Evolutionary conservation across 2,329 filamentous ascomycete species (phyloP).

Genomic region (Colletotrichum agaves): DNA sequence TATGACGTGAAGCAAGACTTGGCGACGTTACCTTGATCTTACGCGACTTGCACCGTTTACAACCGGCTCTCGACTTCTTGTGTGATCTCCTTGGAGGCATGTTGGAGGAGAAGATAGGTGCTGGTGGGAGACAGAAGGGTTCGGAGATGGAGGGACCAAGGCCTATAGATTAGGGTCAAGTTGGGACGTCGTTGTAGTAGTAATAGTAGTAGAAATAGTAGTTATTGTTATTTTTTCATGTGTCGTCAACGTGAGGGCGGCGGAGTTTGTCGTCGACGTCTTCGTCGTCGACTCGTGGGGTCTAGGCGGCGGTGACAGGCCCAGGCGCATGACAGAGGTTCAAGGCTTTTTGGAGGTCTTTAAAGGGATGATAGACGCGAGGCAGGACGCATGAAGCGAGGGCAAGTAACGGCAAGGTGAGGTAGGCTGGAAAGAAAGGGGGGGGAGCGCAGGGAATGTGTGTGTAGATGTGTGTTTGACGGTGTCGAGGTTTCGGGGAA

Average conservation of each 20-base stretch:
- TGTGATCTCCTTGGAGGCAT: conserved; percentile 76
- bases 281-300: conserved; percentile 7
- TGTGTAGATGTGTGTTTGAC: conserved; percentile 8
- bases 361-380: conserved; percentile 7
- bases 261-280: conserved; percentile 18
- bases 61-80: conserved; percentile 76
- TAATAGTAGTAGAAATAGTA: too few relatives aligned
- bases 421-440: background rate
- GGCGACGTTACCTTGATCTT: conserved; percentile 71
- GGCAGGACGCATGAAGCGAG: background rate
- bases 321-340: conserved; percentile 25
- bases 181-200: background rate
- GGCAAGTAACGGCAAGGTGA: background rate
- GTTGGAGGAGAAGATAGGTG: conserved; percentile 24
- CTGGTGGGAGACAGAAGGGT: background rate
- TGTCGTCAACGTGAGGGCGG: conserved; percentile 14
- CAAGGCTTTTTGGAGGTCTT: conserved; percentile 6
- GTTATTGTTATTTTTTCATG: conserved; percentile 19
- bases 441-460: background rate
- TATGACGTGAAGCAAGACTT: background rate
- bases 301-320: conserved; percentile 4
- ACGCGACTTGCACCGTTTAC: conserved; percentile 71
- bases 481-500: conserved; percentile 22
- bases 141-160: conserved; percentile 7
- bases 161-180: conserved; percentile 22